A percentile compares a stretch with the other conserved stretches of the same genome.
These are phyloP conservation scores for Ascochyta clinopodiicola DNA, from an alignment of 2,329 filamentous ascomycete species.

Conservation along the genomic window DNA sequence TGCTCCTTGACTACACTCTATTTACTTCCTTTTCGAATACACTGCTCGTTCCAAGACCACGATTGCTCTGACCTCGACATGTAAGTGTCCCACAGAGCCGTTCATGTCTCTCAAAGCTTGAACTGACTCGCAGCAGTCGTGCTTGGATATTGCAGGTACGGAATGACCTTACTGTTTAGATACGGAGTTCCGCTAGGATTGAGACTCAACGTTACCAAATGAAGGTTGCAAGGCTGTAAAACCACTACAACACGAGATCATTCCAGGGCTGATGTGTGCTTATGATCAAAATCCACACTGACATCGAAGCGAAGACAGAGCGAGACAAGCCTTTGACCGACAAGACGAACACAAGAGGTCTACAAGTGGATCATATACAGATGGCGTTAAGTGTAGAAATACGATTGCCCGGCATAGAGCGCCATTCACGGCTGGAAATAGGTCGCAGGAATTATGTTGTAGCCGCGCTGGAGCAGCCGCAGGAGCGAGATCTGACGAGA, in stretches of 20 bases:
- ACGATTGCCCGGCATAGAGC: conserved; percentile 12
- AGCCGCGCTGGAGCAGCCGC: conserved; percentile 25
- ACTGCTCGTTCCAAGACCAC: no score
- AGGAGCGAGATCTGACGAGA: conserved; percentile 11
- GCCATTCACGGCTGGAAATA: conserved; percentile 22
- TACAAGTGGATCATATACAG: conserved; percentile 20
- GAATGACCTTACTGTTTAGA: no score
- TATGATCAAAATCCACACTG: neutral
- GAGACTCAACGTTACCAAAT: neutral
- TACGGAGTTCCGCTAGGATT: no score
- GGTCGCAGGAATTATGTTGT: conserved; percentile 8
- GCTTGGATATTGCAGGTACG: no score
- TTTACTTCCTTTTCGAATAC: no score
- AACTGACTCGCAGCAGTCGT: neutral
- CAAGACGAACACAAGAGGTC: conserved; percentile 14
- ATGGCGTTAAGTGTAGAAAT: conserved; percentile 17
- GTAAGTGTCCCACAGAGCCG: no score
- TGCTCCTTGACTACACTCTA: no score
- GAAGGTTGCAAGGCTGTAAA: neutral
- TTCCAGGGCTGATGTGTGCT: neutral
- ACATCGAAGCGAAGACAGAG: neutral
- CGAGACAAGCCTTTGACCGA: conserved; percentile 14
- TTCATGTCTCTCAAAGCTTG: neutral
- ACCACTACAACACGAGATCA: neutral
- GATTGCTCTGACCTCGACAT: no score